Evolutionary conservation across 371 early-diverging fungal species (phyloP).

Genomic region (Syncephalastrum racemosum): DNA sequence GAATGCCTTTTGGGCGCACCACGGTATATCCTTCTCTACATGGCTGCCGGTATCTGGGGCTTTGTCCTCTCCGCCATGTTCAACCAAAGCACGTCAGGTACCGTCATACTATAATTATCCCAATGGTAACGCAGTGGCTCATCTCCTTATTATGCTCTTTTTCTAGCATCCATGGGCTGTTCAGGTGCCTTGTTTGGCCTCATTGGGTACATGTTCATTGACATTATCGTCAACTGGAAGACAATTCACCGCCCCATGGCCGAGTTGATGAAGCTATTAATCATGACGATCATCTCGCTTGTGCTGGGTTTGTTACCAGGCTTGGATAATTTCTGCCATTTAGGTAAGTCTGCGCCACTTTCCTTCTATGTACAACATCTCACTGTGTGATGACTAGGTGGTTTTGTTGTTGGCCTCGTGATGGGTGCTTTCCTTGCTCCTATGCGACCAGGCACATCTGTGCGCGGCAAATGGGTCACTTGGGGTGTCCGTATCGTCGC

Average conservation of each 20-base stretch:
- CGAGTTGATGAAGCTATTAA: constrained; percentile 69
- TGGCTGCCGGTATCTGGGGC: constrained; percentile 76
- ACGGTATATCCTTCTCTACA: constrained; percentile 73
- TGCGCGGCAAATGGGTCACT: constrained; percentile 35
- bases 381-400: constrained; percentile 46
- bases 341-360: constrained; percentile 42
- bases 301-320: constrained; percentile 72
- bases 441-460: constrained; percentile 30
- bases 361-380: not conserved
- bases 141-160: not conserved
- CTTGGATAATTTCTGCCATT: constrained; percentile 78
- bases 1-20: constrained; percentile 77
- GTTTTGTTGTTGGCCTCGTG: constrained; percentile 51
- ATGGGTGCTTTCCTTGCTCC: constrained; percentile 50
- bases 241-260: constrained; percentile 61
- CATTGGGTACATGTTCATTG: constrained; percentile 77
- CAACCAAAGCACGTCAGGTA: constrained; percentile 50
- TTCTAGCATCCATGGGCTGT: constrained; percentile 72
- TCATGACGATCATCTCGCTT: constrained; percentile 64
- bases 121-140: not conserved
- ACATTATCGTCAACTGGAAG: constrained; percentile 81
- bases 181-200: constrained; percentile 86
- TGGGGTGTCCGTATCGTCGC: constrained; percentile 39
- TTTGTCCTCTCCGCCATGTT: constrained; percentile 80
- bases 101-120: constrained; percentile 1